Base-by-base conservation (phyloP, 805 yeast genomes). In the Kurtzmaniella fragi region DNA sequence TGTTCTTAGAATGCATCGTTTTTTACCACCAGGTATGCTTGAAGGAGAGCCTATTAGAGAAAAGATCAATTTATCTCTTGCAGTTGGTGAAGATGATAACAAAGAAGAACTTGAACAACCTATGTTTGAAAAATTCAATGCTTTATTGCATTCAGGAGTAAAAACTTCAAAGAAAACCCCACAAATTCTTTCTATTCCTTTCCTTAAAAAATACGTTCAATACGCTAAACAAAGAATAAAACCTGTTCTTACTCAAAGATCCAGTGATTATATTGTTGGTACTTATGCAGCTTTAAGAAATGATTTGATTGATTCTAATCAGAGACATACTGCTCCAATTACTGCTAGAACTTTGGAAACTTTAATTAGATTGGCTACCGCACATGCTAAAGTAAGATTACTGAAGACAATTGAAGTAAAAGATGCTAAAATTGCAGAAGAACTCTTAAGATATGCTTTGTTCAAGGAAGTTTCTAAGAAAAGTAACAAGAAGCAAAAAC, bases 311-410 rank as follows among this genome's bases (percentile, higher is more conserved):
- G 75, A 72, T 30, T 70, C 63, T 43, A 83, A 81, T 53, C 84
- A 81, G 48, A 77, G 84, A 38, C 75, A 80, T 54, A 90, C 96
- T 0, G 83, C 96, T 1, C 98, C 99, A 28, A 86, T 91, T 48
- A 91, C 99, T 2, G 95, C 98, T n/a, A 85, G 99, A 80, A 93
- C 98, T 4, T 71, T 91, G 50, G 99, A 91, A 63, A 91, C 99
- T 0, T 71, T 91, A 48, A 91, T 91, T 59, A 95, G 99, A 71
- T 70, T 91, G 43, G 73, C 97, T 0, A 86, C 97, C 1, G 98
- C 99, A 0, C 98, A 93, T 62, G 98, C 98, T 9, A 91, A 93
- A 60, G 86, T 91, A n/a, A 75, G 98, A 50, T 69, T 93, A 41
- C 84, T 95, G 16, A 78, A 76, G 49, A 73, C 77, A 1, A 83